A percentile compares a stretch with the other conserved stretches of the same genome.
phyloP scores from a whole-genome alignment of 2,329 filamentous ascomycete genomes.

The Hymenoscyphus salicellus region DNA sequence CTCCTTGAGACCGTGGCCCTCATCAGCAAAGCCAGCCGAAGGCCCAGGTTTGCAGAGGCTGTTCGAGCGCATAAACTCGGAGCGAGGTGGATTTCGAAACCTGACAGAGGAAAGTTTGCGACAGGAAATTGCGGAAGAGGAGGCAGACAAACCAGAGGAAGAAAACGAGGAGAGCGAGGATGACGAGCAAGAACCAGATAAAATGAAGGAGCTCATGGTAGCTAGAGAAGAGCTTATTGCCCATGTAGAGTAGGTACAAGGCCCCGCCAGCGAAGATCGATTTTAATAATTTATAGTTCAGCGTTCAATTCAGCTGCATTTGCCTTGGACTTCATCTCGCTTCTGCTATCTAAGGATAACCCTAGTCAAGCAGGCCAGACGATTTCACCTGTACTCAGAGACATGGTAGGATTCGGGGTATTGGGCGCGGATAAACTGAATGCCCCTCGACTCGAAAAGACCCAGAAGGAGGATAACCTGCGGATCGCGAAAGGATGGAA shows the following conservation, averaged over 20 bases:
- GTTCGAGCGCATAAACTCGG: slow-evolving; percentile 72
- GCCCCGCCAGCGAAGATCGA: neutral
- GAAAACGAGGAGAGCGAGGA: slow-evolving; percentile 43
- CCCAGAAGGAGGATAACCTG: slow-evolving; percentile 55
- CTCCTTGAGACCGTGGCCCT: slow-evolving; percentile 63
- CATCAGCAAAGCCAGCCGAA: slow-evolving; percentile 46
- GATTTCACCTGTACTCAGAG: slow-evolving; percentile 67
- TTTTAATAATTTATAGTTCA: slow-evolving; percentile 36
- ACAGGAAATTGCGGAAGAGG: slow-evolving; percentile 59
- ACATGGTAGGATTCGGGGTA: slow-evolving; percentile 70
- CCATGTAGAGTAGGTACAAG: slow-evolving; percentile 53
- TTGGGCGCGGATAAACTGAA: slow-evolving; percentile 66
- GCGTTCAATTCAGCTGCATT: slow-evolving; percentile 61
- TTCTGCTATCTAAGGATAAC: slow-evolving; percentile 78
- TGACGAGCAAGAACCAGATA: slow-evolving; percentile 43
- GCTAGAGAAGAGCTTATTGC: slow-evolving; percentile 57
- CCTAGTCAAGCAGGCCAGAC: slow-evolving; percentile 67
- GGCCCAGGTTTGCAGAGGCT: slow-evolving; percentile 65
- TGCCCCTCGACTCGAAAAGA: slow-evolving; percentile 56
- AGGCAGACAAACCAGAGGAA: slow-evolving; percentile 38
- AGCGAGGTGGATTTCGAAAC: slow-evolving; percentile 78
- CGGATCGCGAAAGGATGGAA: slow-evolving; percentile 68
- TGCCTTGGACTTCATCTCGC: slow-evolving; percentile 77
- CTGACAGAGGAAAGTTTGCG: slow-evolving; percentile 71
- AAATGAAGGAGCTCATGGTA: slow-evolving; percentile 36